Conservation (phyloP, 768 basidiomycete species). For the Royoungia palumana region DNA sequence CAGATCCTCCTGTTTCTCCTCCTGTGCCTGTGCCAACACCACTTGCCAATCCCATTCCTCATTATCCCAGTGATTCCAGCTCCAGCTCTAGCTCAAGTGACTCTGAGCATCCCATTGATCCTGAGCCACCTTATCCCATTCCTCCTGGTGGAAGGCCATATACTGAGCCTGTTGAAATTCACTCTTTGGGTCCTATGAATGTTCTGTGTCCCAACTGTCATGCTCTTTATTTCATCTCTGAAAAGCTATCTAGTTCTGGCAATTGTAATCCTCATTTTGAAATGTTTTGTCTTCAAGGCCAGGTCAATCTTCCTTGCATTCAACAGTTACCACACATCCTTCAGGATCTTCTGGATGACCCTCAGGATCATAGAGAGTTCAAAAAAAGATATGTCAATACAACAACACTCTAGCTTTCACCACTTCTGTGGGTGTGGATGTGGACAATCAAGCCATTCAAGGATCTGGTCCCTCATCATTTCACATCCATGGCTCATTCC, state of each 20-base stretch:
- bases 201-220: slow-evolving; percentile 14
- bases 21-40: no score
- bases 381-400: slow-evolving; percentile 37
- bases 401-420: slow-evolving; percentile 32
- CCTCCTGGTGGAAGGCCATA: no score
- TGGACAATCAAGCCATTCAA: not conserved
- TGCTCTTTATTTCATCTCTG: no score
- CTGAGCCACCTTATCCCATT: not conserved
- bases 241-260: slow-evolving; percentile 2
- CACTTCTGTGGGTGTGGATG: no score
- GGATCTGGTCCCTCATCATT: not conserved
- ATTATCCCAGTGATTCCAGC: no score
- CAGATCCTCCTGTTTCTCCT: no score
- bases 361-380: slow-evolving; percentile 16
- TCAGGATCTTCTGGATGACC: slow-evolving; percentile 14
- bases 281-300: slow-evolving; percentile 27
- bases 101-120: no score
- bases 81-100: not conserved
- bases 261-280: slow-evolving; percentile 16
- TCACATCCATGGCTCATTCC: slow-evolving; percentile 34
- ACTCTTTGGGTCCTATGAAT: slow-evolving; percentile 7
- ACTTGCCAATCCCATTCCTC: not conserved
- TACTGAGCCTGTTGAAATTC: not conserved
- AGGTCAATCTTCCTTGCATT: slow-evolving; percentile 21
- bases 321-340: slow-evolving; percentile 14